These are phyloP conservation scores for Wickerhamiella sergipiensis DNA, from an alignment of 805 yeast species.

Conservation along the genomic window DNA sequence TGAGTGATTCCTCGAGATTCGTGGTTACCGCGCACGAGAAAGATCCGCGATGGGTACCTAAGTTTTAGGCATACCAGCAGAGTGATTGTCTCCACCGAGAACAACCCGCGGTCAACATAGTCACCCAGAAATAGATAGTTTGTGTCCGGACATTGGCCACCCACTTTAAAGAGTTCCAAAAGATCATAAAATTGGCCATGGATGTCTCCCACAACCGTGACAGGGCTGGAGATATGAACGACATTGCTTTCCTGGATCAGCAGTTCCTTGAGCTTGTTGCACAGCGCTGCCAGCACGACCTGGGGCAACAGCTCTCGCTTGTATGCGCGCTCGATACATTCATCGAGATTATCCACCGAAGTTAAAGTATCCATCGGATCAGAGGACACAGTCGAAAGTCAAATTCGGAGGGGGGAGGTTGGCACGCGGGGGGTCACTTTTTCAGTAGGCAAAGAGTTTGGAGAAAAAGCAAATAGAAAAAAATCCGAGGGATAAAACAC, in stretches of 20 bases:
- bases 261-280: constrained; percentile 71
- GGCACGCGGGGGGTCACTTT: neutral
- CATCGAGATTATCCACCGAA: constrained; percentile 36
- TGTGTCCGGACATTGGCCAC: constrained; percentile 87
- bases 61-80: constrained; percentile 69
- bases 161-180: constrained; percentile 82
- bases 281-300: constrained; percentile 52
- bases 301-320: constrained; percentile 57
- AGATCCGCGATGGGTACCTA: constrained; percentile 75
- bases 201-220: constrained; percentile 93
- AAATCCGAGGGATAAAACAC: no score
- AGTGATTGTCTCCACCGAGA: constrained; percentile 84
- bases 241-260: constrained; percentile 75
- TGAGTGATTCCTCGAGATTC: constrained; percentile 95
- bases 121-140: constrained; percentile 90
- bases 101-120: constrained; percentile 91
- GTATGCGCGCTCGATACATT: constrained; percentile 54
- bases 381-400: neutral
- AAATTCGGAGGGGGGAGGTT: no score
- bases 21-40: constrained; percentile 84
- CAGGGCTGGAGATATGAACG: constrained; percentile 70
- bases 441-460: no score
- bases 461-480: no score
- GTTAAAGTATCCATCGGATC: constrained; percentile 8
- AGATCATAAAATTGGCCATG: constrained; percentile 96